Evolutionary conservation across 2,329 filamentous ascomycete species (phyloP).

Genomic region (Verticillium dahliae): DNA sequence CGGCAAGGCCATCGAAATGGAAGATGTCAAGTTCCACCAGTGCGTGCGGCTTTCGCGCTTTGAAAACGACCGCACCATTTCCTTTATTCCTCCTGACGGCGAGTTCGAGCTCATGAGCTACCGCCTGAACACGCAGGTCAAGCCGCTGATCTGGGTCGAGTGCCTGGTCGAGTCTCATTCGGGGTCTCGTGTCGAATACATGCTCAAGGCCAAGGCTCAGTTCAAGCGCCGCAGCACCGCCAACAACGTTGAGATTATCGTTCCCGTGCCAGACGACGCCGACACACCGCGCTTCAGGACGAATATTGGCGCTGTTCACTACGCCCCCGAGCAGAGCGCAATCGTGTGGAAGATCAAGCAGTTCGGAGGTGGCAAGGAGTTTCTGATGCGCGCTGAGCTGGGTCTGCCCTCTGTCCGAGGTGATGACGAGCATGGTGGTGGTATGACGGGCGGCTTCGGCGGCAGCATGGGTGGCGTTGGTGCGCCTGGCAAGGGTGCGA

Average conservation of each 20-base stretch:
- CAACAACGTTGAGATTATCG: slow-evolving; percentile 97
- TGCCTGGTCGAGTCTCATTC: slow-evolving; percentile 95
- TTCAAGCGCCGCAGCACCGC: slow-evolving; percentile 97
- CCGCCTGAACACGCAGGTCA: slow-evolving; percentile 95
- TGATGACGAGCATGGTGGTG: slow-evolving; percentile 90
- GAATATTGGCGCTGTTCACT: slow-evolving; percentile 95
- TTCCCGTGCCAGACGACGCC: slow-evolving; percentile 94
- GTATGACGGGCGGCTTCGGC: slow-evolving; percentile 96
- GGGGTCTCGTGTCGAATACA: slow-evolving; percentile 93
- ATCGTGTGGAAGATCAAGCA: slow-evolving; percentile 99
- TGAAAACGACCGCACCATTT: slow-evolving; percentile 97
- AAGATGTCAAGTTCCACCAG: slow-evolving; percentile 99
- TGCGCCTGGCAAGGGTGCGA: slow-evolving; percentile 71
- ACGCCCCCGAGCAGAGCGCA: slow-evolving; percentile 92
- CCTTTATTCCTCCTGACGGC: slow-evolving; percentile 95
- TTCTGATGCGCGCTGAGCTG: slow-evolving; percentile 95
- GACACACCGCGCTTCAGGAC: slow-evolving; percentile 94
- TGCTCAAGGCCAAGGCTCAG: slow-evolving; percentile 96
- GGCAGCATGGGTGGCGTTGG: slow-evolving; percentile 91
- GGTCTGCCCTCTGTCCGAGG: slow-evolving; percentile 90
- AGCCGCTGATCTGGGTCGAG: slow-evolving; percentile 98
- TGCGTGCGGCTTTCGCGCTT: slow-evolving; percentile 93
- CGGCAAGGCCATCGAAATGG: slow-evolving; percentile 98
- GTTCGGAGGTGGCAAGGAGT: slow-evolving; percentile 97
- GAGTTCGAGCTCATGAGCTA: slow-evolving; percentile 99